phyloP scores from a whole-genome alignment of 2,329 filamentous ascomycete genomes.

The Capronia epimyces region DNA sequence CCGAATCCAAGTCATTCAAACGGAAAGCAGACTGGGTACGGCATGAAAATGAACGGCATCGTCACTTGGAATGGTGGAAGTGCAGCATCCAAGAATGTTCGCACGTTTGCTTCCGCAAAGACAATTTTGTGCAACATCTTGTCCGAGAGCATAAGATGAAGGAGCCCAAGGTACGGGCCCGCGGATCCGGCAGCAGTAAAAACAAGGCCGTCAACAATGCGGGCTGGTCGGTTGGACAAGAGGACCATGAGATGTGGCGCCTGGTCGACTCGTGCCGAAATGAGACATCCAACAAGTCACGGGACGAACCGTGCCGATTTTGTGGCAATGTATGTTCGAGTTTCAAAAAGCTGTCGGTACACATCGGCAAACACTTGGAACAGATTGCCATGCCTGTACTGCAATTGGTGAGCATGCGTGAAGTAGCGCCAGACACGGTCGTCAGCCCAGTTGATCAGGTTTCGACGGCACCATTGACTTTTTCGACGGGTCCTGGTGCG shows the following conservation, averaged over 20 bases:
- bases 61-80: slow-evolving; percentile 85
- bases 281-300: slow-evolving; percentile 60
- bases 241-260: slow-evolving; percentile 63
- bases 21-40: slow-evolving; percentile 93
- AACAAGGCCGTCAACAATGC: slow-evolving; percentile 35
- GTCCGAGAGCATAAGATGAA: slow-evolving; percentile 83
- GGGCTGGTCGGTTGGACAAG: slow-evolving; percentile 30
- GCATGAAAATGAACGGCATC: slow-evolving; percentile 86
- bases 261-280: slow-evolving; percentile 72
- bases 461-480: slow-evolving; percentile 36
- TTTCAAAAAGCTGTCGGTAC: slow-evolving; percentile 93
- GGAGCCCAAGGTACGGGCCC: slow-evolving; percentile 71
- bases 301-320: slow-evolving; percentile 78
- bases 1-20: slow-evolving; percentile 86
- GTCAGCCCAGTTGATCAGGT: slow-evolving; percentile 63
- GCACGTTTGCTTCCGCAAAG: slow-evolving; percentile 78
- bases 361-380: slow-evolving; percentile 91
- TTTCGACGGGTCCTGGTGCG: slow-evolving; percentile 4
- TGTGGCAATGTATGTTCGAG: slow-evolving; percentile 73
- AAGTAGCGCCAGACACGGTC: slow-evolving; percentile 51
- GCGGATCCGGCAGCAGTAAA: slow-evolving; percentile 61
- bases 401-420: slow-evolving; percentile 42
- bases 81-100: slow-evolving; percentile 75
- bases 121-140: slow-evolving; percentile 90
- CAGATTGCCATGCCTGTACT: slow-evolving; percentile 79